phyloP scores from a whole-genome alignment of 441 rosid genomes.

The Metrosideros polymorpha region DNA sequence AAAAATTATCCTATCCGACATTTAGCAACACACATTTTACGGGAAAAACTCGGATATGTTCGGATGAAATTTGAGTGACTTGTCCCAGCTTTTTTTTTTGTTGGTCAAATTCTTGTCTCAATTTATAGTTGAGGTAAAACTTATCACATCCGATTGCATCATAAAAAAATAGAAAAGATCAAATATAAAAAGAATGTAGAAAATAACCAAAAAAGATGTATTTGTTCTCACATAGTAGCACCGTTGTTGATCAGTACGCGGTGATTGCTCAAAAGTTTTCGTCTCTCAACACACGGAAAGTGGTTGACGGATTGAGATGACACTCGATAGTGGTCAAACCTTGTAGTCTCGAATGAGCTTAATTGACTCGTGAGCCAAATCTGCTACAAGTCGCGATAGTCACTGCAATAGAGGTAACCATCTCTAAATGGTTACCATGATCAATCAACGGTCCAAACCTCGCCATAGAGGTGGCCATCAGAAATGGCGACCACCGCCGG shows the following conservation, averaged over 20 bases:
- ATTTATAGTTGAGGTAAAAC: not conserved
- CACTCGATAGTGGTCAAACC: not conserved
- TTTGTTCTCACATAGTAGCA: not conserved
- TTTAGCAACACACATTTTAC: not conserved
- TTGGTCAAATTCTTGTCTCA: too few species aligned
- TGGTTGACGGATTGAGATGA: rapidly evolving
- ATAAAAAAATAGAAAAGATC: not conserved
- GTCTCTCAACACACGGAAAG: not conserved
- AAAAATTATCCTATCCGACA: not conserved
- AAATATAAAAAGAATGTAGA: too few species aligned
- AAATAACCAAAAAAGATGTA: not conserved
- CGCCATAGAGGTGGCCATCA: rapidly evolving
- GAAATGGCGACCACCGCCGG: not conserved
- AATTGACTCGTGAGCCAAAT: rapidly evolving
- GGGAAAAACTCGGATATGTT: not conserved
- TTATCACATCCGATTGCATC: not conserved
- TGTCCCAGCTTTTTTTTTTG: too few species aligned
- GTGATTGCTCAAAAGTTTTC: not conserved
- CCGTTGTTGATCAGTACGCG: too few species aligned
- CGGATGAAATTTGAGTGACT: too few species aligned
- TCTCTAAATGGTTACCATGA: too few species aligned
- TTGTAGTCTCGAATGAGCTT: not conserved
- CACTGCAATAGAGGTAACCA: too few species aligned
- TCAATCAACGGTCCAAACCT: too few species aligned
- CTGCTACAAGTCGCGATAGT: too few species aligned